phyloP scores from a whole-genome alignment of 805 yeast species.

The Saccharomycopsis sp. region DNA sequence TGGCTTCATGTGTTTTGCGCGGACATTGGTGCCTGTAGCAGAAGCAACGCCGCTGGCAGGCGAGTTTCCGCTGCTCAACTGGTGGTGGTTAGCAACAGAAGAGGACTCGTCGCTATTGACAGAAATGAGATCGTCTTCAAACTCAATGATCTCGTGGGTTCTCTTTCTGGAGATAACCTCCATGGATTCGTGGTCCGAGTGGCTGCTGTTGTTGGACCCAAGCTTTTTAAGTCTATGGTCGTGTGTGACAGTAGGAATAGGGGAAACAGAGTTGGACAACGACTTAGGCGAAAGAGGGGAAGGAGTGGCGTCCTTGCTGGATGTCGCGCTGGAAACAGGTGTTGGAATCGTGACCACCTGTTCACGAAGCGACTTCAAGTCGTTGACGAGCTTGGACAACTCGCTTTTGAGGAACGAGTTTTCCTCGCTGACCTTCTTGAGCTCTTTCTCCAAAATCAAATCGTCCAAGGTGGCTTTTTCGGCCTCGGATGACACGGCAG shows the following conservation, averaged over 20 bases:
- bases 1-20: conserved; percentile 2
- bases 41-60: not conserved
- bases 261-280: not conserved
- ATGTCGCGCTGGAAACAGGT: not conserved
- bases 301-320: not conserved
- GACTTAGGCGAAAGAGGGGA: not conserved
- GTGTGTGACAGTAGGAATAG: not conserved
- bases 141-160: conserved; percentile 20
- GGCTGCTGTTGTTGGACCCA: conserved; percentile 1
- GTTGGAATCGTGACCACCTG: conserved; percentile 11
- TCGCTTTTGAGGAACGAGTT: conserved; percentile 38
- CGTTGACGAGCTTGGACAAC: conserved; percentile 38
- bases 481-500: not conserved
- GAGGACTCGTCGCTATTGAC: not conserved
- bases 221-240: not conserved
- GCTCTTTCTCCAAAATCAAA: conserved; percentile 30
- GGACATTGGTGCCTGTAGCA: not conserved
- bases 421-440: conserved; percentile 39
- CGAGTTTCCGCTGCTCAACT: not conserved
- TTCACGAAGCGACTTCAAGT: conserved; percentile 32
- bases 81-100: not conserved
- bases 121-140: conserved; percentile 5
- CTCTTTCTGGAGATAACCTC: conserved; percentile 16
- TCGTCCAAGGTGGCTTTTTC: not conserved
- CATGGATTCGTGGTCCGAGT: conserved; percentile 7